phyloP scores from a whole-genome alignment of 257 asterid genomes.

The Buddleja alternifolia region DNA sequence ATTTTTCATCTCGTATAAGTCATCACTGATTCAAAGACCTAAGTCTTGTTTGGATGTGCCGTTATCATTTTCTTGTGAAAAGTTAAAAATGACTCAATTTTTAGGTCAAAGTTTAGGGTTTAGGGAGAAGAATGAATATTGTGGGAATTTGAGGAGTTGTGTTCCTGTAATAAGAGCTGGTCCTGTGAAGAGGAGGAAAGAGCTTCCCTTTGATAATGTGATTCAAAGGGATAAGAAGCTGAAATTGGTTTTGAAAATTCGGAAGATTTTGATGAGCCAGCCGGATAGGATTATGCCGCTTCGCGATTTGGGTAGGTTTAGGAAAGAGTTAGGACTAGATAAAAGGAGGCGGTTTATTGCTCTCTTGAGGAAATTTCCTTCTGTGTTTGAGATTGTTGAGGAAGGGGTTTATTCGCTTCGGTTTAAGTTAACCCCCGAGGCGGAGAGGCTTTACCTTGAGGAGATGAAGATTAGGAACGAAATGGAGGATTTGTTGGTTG shows the following conservation, averaged over 20 bases:
- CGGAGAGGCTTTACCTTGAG: conserved; percentile 90
- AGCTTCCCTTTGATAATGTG: conserved; percentile 85
- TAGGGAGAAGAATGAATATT: conserved; percentile 33
- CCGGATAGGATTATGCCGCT: conserved; percentile 85
- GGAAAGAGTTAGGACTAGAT: conserved; percentile 70
- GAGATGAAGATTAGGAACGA: conserved; percentile 81
- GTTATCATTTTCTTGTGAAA: conserved; percentile 34
- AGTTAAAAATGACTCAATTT: conserved; percentile 50
- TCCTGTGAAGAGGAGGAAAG: conserved; percentile 90
- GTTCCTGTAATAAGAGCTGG: conserved; percentile 58
- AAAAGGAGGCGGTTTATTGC: conserved; percentile 80
- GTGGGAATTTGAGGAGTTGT: conserved; percentile 38
- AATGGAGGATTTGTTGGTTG: conserved; percentile 88
- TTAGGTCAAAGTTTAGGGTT: conserved; percentile 50
- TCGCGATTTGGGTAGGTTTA: conserved; percentile 77
- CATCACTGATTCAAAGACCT: conserved; percentile 47
- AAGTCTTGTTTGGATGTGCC: conserved; percentile 34
- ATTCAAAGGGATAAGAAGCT: conserved; percentile 97
- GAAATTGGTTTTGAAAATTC: conserved; percentile 76
- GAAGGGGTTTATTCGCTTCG: conserved; percentile 87
- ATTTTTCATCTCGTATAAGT: conserved; percentile 45
- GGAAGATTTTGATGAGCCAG: conserved; percentile 85
- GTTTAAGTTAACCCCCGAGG: conserved; percentile 85
- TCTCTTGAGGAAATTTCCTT: conserved; percentile 79
- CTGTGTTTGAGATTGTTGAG: conserved; percentile 92